These are phyloP conservation scores for Ochetophila trinervis DNA, from an alignment of 306 rosid genomes.

Conservation along the genomic window DNA sequence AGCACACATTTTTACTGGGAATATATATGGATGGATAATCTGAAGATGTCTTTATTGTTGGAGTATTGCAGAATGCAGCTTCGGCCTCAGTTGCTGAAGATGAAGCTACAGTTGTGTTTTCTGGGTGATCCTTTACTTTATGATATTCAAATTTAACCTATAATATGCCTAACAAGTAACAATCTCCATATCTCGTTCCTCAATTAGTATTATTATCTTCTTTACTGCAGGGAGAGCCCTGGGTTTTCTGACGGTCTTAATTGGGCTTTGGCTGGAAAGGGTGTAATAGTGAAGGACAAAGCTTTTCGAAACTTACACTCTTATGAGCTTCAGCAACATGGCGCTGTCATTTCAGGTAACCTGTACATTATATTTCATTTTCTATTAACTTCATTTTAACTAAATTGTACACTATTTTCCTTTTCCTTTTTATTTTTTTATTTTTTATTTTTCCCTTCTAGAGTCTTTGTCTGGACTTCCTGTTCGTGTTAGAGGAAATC, in stretches of 20 bases:
- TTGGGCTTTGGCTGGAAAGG: constrained; percentile 45
- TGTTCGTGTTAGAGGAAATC: constrained; percentile 39
- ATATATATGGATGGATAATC: background rate
- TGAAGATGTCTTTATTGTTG: background rate
- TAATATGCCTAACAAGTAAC: too few species aligned
- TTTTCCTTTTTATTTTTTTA: too few species aligned
- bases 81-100: constrained; percentile 12
- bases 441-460: too few species aligned
- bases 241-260: constrained; percentile 28
- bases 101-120: constrained; percentile 2
- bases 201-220: background rate
- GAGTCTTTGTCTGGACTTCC: constrained; percentile 40
- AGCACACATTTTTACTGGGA: too few species aligned
- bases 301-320: constrained; percentile 35
- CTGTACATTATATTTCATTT: background rate
- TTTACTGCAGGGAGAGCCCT: constrained; percentile 14
- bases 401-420: background rate
- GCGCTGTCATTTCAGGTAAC: constrained; percentile 34
- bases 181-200: background rate
- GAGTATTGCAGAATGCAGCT: constrained; percentile 19
- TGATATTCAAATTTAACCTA: background rate
- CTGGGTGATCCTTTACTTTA: constrained; percentile 7
- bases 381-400: background rate
- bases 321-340: constrained; percentile 36
- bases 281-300: constrained; percentile 33